Base-by-base conservation (phyloP, 257 asterid species). In the Avicennia marina region DNA sequence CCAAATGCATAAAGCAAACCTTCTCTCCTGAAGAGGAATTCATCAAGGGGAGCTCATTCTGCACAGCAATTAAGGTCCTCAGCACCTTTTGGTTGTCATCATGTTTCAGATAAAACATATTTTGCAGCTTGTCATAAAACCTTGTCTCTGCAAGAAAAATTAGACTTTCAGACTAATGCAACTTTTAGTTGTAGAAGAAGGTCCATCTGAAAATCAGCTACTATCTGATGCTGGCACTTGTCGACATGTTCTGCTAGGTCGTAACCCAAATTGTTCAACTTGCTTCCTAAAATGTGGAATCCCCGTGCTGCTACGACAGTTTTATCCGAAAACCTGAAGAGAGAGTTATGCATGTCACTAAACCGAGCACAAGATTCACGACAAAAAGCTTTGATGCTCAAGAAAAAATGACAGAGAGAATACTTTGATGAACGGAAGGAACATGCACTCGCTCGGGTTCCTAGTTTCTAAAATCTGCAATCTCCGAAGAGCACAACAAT, bases 391-490 rank as follows among this genome's bases (percentile, higher is more conserved):
- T 52, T 43, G 42, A 33, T 2, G 13, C 17, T 7, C 11, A 12
- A 24, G 44, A 32, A 2, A 32, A 31, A 46, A n/a, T n/a, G n/a
- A n/a, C n/a, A n/a, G n/a, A n/a, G n/a, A n/a, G n/a, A 58, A 53
- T n/a, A 49, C 45, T 7, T 19, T 32, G 65, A 58, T 43, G 63
- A 78, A 71, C 78, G 75, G 84, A 80, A 69, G 75, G 81, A 75
- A 80, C 90, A 82, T 78, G 95, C 95, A 82, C 94, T 87, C 79
- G 86, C 84, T 74, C 82, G 62, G 72, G 66, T 72, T 71, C 73
- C 59, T 66, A 67, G 49, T 67, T 70, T 62, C 80, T 61, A 16
- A 75, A 63, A 70, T 78, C 80, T 41, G 84, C 69, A 36, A 85
- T 53, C 4, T 76, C 74, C 47, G 83, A 73, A 40, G 69, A 62